Percentiles rank a stretch among this genome's conserved stretches.
These are phyloP conservation scores for Arthrinium puccinioides DNA, from an alignment of 2,329 filamentous ascomycete species.

Conservation along the genomic window DNA sequence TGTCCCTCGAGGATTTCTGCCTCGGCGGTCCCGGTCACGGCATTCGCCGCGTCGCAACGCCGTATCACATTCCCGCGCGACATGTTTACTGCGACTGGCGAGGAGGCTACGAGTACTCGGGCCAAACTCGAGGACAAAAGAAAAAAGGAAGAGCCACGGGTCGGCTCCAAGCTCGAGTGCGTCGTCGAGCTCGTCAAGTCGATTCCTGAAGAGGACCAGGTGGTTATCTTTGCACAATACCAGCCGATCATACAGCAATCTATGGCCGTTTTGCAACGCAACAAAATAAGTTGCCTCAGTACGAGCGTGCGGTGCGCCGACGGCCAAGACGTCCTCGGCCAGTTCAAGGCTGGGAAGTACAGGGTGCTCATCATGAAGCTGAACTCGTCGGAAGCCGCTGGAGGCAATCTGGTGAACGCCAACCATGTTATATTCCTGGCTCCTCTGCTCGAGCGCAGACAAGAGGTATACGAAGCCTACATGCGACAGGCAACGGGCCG, in stretches of 20 bases:
- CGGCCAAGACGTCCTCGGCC: conserved; percentile 8
- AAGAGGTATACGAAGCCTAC: conserved; percentile 24
- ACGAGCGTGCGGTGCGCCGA: conserved; percentile 4
- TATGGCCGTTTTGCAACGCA: conserved; percentile 7
- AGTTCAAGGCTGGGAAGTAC: conserved; percentile 17
- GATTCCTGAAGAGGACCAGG: conserved; percentile 11
- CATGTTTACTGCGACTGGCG: too few relatives aligned
- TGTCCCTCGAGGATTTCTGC: conserved; percentile 8
- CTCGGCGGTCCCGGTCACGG: conserved; percentile 4
- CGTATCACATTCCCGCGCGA: too few relatives aligned
- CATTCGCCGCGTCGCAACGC: background rate
- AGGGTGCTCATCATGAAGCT: conserved; percentile 30
- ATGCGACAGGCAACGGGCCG: conserved; percentile 33
- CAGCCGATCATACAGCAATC: conserved; percentile 19
- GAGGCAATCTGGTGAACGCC: conserved; percentile 32
- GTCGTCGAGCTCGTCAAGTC: conserved; percentile 11
- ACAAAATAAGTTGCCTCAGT: conserved; percentile 9
- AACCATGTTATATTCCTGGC: conserved; percentile 35
- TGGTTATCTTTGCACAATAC: conserved; percentile 32
- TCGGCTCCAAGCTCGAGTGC: conserved; percentile 12
- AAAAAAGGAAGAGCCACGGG: too few relatives aligned
- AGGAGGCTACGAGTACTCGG: too few relatives aligned
- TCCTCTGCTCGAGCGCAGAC: conserved; percentile 22
- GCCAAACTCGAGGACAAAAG: too few relatives aligned
- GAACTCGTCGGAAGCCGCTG: conserved; percentile 29